Percentiles rank a stretch among this genome's conserved stretches.
phyloP scores from a whole-genome alignment of 176 grass and related monocot genomes.

The Chloris gayana region DNA sequence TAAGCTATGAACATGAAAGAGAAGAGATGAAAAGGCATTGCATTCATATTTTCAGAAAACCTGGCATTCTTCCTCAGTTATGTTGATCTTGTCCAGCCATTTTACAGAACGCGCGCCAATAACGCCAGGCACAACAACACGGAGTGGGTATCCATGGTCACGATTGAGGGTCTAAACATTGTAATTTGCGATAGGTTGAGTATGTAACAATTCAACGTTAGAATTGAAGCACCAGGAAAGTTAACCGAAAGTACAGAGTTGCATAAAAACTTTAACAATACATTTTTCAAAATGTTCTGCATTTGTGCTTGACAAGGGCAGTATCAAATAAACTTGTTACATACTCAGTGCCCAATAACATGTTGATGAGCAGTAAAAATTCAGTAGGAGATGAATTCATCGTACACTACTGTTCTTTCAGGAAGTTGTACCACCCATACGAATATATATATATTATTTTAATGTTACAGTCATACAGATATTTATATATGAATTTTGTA shows the following conservation, averaged over 20 bases:
- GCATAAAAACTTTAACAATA: neutral
- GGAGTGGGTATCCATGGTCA: slow-evolving; percentile 86
- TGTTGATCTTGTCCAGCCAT: slow-evolving; percentile 81
- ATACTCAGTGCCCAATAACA: neutral
- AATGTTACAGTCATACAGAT: neutral
- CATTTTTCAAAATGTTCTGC: slow-evolving; percentile 11
- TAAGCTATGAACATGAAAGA: slow-evolving; percentile 41
- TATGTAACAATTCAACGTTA: neutral
- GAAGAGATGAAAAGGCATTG: slow-evolving; percentile 8
- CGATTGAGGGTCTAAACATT: slow-evolving; percentile 68
- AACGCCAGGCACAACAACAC: slow-evolving; percentile 75
- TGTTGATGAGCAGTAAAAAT: neutral
- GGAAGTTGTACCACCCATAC: neutral
- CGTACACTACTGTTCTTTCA: slow-evolving; percentile 13
- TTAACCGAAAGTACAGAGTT: neutral
- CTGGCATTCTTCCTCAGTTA: slow-evolving; percentile 86
- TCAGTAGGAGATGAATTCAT: slow-evolving; percentile 19
- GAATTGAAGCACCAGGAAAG: neutral
- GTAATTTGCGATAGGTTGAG: neutral
- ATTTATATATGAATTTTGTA: neutral
- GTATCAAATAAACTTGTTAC: slow-evolving; percentile 9
- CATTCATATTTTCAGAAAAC: slow-evolving; percentile 50
- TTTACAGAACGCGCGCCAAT: slow-evolving; percentile 92
- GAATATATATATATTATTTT: neutral
- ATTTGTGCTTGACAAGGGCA: neutral